Percentiles rank a stretch among this genome's conserved stretches.
These are phyloP conservation scores for Ustilago shanxiensis DNA, from an alignment of 1,284 basidiomycete genomes.

Conservation along the genomic window DNA sequence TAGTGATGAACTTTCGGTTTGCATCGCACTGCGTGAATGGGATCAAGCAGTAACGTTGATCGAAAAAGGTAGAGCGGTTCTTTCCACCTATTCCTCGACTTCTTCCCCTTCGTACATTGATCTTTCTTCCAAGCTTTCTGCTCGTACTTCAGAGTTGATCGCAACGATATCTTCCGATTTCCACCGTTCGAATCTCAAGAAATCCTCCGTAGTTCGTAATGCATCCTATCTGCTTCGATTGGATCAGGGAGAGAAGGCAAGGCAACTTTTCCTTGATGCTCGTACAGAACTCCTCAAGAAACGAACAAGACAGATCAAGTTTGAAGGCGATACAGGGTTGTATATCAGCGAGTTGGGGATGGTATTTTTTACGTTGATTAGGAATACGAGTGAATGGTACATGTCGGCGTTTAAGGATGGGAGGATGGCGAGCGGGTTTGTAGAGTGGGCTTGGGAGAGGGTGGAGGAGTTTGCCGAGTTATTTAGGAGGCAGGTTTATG, in stretches of 20 bases:
- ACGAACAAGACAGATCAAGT: slow-evolving; percentile 85
- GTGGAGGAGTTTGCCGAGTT: slow-evolving; percentile 85
- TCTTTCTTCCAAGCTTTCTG: slow-evolving; percentile 36
- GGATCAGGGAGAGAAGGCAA: slow-evolving; percentile 82
- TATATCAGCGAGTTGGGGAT: slow-evolving; percentile 83
- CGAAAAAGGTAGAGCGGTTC: slow-evolving; percentile 81
- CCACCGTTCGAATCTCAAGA: slow-evolving; percentile 81
- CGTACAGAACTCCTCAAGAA: slow-evolving; percentile 81
- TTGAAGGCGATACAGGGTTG: slow-evolving; percentile 87
- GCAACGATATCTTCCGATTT: slow-evolving; percentile 81
- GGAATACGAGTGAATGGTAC: slow-evolving; percentile 98
- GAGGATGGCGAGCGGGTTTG: slow-evolving; percentile 87
- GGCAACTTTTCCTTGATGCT: slow-evolving; percentile 84
- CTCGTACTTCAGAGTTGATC: slow-evolving; percentile 73
- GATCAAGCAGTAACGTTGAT: slow-evolving; percentile 84
- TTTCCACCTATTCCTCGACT: slow-evolving; percentile 73
- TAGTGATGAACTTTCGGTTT: slow-evolving; percentile 89
- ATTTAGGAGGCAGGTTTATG: slow-evolving; percentile 92
- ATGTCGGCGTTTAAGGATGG: slow-evolving; percentile 94
- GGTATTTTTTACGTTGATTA: slow-evolving; percentile 88
- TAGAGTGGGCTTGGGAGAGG: slow-evolving; percentile 91
- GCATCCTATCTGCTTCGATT: slow-evolving; percentile 82
- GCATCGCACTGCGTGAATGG: slow-evolving; percentile 90
- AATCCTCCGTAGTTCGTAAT: slow-evolving; percentile 80
- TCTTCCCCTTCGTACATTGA: slow-evolving; percentile 37